Evolutionary conservation across 495 filamentous ascomycete genomes (phyloP).

Genomic region (Trichoderma parareesei): DNA sequence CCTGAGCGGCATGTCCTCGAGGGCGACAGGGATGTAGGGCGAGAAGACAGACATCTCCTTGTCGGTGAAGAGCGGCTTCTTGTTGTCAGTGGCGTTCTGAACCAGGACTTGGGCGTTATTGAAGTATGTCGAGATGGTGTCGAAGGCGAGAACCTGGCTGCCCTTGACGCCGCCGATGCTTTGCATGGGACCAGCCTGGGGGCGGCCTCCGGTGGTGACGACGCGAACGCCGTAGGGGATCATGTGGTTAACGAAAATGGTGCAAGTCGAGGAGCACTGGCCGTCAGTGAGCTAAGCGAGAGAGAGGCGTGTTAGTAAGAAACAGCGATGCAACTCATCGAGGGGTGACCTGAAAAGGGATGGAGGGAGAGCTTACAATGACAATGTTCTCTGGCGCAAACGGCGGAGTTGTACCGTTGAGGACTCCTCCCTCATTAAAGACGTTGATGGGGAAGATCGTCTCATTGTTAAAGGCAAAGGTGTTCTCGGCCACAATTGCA

Average conservation of each 20-base stretch:
- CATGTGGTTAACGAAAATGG: slow-evolving; percentile 52
- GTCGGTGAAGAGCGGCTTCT: slow-evolving; percentile 14
- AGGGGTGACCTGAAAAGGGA: not conserved
- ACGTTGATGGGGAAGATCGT: slow-evolving; percentile 20
- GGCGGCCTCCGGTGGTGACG: slow-evolving; percentile 50
- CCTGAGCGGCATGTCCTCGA: slow-evolving; percentile 13
- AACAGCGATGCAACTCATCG: not conserved
- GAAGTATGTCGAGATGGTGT: slow-evolving; percentile 13
- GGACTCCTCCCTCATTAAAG: slow-evolving; percentile 14
- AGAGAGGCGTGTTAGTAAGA: not conserved
- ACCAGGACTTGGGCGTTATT: slow-evolving; percentile 14
- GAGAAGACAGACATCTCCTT: slow-evolving; percentile 17
- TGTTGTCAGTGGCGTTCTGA: slow-evolving; percentile 12
- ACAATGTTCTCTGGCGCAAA: slow-evolving; percentile 20
- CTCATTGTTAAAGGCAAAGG: slow-evolving; percentile 21
- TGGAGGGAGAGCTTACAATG: not conserved
- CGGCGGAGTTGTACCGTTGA: slow-evolving; percentile 22
- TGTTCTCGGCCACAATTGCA: slow-evolving; percentile 17
- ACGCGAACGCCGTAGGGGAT: slow-evolving; percentile 37
- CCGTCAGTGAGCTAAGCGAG: slow-evolving; percentile 36
- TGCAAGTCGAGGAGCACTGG: slow-evolving; percentile 54
- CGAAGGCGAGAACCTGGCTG: slow-evolving; percentile 21
- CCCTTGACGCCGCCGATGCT: slow-evolving; percentile 53
- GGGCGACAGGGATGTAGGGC: slow-evolving; percentile 17
- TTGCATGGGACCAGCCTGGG: slow-evolving; percentile 45